Evolutionary conservation across 2,329 filamentous ascomycete genomes (phyloP).

Genomic region (Epicoccum nigrum): DNA sequence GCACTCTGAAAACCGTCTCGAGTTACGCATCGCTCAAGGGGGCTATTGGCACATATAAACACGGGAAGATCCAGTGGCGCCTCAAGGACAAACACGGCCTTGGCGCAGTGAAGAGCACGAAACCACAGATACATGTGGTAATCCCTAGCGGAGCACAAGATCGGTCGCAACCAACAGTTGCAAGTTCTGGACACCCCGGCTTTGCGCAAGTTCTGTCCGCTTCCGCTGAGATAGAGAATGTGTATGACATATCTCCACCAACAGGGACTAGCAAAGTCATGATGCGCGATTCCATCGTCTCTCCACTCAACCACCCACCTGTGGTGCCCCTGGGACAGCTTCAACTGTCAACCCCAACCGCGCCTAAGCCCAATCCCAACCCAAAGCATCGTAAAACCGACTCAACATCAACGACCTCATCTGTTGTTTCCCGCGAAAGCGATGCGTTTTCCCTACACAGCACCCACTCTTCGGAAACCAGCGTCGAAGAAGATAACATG

Average conservation of each 20-base stretch:
- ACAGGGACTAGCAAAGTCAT: conserved; percentile 29
- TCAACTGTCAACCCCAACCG: conserved; percentile 11
- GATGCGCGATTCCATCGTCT: conserved; percentile 39
- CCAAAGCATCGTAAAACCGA: conserved; percentile 19
- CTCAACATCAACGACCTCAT: conserved; percentile 38
- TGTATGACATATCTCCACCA: conserved; percentile 42
- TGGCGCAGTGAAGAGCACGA: conserved; percentile 26
- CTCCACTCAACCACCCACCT: conserved; percentile 35
- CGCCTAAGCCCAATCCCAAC: not conserved
- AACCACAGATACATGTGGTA: conserved; percentile 45
- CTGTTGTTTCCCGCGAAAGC: conserved; percentile 44
- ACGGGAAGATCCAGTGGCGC: conserved; percentile 53
- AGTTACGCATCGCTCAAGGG: conserved; percentile 30
- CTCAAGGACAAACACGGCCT: conserved; percentile 23
- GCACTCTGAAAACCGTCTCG: conserved; percentile 34
- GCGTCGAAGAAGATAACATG: conserved; percentile 41
- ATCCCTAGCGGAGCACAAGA: conserved; percentile 43
- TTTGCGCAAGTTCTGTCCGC: conserved; percentile 29
- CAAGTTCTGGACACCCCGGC: conserved; percentile 32
- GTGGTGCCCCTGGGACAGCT: conserved; percentile 23
- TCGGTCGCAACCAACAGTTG: conserved; percentile 38
- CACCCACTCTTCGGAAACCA: conserved; percentile 48
- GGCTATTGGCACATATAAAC: conserved; percentile 53
- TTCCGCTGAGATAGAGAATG: conserved; percentile 26
- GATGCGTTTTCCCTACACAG: conserved; percentile 50